Conservation (phyloP, 179 eudicot genomes). For the Beta corolliflora region DNA sequence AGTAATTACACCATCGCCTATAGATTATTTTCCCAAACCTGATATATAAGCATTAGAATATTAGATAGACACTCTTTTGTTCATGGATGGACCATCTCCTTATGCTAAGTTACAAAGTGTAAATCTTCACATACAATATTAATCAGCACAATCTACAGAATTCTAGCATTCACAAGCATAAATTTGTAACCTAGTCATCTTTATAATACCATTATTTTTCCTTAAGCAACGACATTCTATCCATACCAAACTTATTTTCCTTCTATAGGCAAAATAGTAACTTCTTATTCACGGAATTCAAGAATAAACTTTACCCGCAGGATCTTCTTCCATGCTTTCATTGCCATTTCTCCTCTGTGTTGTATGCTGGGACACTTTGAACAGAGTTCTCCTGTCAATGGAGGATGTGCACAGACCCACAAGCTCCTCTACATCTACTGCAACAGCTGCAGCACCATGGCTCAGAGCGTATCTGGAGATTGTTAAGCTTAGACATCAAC, state of each 20-base stretch:
- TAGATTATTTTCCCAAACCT: neutral
- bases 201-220: neutral
- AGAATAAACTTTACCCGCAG: constrained; percentile 39
- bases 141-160: neutral
- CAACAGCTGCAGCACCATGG: constrained; percentile 72
- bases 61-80: no score
- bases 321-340: constrained; percentile 38
- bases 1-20: neutral
- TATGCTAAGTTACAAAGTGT: neutral
- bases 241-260: neutral
- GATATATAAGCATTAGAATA: neutral
- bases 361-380: constrained; percentile 54
- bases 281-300: neutral
- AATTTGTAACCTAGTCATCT: neutral
- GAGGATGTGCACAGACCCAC: constrained; percentile 34
- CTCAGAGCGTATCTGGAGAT: constrained; percentile 68
- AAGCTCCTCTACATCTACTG: constrained; percentile 69
- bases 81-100: neutral
- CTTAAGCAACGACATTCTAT: neutral
- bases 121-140: neutral
- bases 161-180: neutral
- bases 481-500: constrained; percentile 38
- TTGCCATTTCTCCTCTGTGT: constrained; percentile 54
- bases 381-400: constrained; percentile 28
- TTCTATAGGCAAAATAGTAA: neutral